Evolutionary conservation across 306 rosid genomes (phyloP).

Genomic region (Senna tora): DNA sequence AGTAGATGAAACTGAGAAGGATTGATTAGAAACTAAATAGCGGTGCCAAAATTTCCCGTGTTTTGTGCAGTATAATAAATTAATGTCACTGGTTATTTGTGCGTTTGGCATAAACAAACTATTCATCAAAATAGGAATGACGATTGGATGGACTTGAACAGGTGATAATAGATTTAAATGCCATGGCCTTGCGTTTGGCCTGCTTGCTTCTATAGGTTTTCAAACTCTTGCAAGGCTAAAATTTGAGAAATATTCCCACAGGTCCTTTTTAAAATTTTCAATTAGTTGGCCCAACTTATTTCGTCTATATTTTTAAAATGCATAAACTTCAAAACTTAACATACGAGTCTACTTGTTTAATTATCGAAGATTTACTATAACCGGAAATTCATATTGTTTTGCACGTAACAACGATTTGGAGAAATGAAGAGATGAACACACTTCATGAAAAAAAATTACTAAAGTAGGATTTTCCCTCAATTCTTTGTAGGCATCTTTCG

Average conservation of each 20-base stretch:
- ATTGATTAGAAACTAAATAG: slow-evolving; percentile 18
- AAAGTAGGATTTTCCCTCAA: neutral
- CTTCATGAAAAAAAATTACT: neutral
- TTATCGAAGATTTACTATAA: no score
- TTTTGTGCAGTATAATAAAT: neutral
- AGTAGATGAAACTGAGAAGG: slow-evolving; percentile 38
- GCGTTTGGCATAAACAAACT: slow-evolving; percentile 8
- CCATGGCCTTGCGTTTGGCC: neutral
- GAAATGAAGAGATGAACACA: no score
- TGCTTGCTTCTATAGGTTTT: neutral
- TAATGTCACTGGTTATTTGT: slow-evolving; percentile 5
- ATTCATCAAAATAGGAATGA: neutral
- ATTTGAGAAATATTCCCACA: no score
- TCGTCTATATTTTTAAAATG: neutral
- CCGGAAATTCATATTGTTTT: neutral
- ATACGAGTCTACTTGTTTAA: neutral
- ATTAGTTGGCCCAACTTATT: neutral
- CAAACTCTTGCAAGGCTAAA: neutral
- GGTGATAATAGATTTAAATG: neutral
- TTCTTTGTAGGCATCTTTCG: neutral
- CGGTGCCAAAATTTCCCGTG: slow-evolving; percentile 26
- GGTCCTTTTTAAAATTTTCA: no score
- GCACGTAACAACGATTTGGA: neutral
- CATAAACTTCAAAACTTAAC: neutral
- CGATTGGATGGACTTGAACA: neutral